Evolutionary conservation across 2,329 filamentous ascomycete species (phyloP).

Genomic region (Paracamarosporium sp.): DNA sequence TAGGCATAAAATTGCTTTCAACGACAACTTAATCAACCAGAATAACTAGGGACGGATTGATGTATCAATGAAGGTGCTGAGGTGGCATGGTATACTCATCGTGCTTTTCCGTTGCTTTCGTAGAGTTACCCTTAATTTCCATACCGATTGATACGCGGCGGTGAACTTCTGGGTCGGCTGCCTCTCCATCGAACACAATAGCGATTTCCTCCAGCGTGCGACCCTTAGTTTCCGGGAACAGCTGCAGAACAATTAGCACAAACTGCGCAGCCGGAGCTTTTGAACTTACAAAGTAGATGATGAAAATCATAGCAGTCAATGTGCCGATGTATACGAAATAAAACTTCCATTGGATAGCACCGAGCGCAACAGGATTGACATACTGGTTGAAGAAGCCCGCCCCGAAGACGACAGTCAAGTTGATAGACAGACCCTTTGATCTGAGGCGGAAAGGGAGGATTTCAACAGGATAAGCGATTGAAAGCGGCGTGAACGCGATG

Average conservation of each 20-base stretch:
- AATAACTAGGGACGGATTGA: no score
- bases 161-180: not conserved
- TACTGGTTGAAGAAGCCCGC: constrained; percentile 25
- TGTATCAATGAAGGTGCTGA: not conserved
- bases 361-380: constrained; percentile 65
- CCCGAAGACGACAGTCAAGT: not conserved
- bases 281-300: not conserved
- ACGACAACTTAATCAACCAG: no score
- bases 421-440: constrained; percentile 5
- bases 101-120: not conserved
- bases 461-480: constrained; percentile 37
- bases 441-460: constrained; percentile 40
- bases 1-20: no score
- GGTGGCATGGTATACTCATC: not conserved
- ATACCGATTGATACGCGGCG: not conserved
- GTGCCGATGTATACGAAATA: constrained; percentile 50
- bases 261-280: no score
- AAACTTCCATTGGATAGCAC: constrained; percentile 57
- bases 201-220: constrained; percentile 19
- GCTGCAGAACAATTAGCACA: not conserved
- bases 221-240: constrained; percentile 20
- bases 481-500: constrained; percentile 43
- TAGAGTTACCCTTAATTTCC: not conserved
- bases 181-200: constrained; percentile 11
- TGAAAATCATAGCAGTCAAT: not conserved